A percentile compares a stretch with the other conserved stretches of the same genome.
phyloP scores from a whole-genome alignment of 75 land plant species.

The Sequoiadendron giganteum region DNA sequence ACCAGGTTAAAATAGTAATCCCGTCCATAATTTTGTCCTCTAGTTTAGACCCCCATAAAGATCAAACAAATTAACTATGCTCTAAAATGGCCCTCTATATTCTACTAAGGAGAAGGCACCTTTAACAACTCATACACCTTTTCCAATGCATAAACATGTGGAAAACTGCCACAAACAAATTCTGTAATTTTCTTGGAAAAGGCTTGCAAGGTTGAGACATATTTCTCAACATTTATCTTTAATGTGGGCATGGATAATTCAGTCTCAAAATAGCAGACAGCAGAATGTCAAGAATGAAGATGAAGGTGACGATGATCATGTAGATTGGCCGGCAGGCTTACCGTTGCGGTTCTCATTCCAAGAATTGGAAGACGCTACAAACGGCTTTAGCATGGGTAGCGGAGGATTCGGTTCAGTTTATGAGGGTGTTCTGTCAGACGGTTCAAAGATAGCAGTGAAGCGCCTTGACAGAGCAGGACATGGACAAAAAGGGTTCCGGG shows the following conservation, averaged over 20 bases:
- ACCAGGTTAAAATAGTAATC: too few species aligned
- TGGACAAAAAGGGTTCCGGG: conserved; percentile 19
- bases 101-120: too few species aligned
- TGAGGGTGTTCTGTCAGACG: conserved; percentile 9
- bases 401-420: conserved; percentile 28
- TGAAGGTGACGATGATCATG: not conserved
- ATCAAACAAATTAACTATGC: too few species aligned
- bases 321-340: conserved; percentile 17
- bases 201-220: too few species aligned
- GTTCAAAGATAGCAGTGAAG: conserved; percentile 26
- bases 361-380: conserved; percentile 15
- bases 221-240: too few species aligned
- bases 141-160: too few species aligned
- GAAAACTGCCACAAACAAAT: too few species aligned
- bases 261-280: not conserved
- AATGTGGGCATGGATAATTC: not conserved
- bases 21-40: too few species aligned
- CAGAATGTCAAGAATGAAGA: not conserved
- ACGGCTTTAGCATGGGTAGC: conserved; percentile 15
- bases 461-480: not conserved
- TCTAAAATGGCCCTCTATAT: too few species aligned
- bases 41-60: too few species aligned
- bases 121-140: too few species aligned
- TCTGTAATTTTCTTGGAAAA: too few species aligned
- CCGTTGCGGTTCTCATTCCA: conserved; percentile 21